Base-by-base conservation (phyloP, 371 early-diverging fungal genomes). In the Rhizopus microsporus region DNA sequence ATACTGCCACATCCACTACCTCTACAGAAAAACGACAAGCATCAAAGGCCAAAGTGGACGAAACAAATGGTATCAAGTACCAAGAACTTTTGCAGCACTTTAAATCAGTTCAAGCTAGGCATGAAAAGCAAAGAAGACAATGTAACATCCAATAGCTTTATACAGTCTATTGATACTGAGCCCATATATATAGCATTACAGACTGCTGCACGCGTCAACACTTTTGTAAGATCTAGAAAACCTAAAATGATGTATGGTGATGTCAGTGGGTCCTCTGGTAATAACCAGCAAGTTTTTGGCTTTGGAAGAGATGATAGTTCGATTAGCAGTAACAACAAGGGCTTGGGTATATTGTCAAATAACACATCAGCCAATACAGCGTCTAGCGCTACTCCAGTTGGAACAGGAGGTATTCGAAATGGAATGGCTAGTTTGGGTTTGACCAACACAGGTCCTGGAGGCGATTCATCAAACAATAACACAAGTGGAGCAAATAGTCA, bases 11-110 rank as follows among this genome's bases (percentile, higher is more conserved):
- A 7, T 48, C 52, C 7, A 17, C 54, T 13, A 37, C 54, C 12
- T 42, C 50, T 12, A 37, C 54, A 16, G 48, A 45, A 43, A 65
- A 67, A 50, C 57, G 57, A 51, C 55, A 54, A 51, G 39, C 40
- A 56, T 46, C 40, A 34, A 62, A 51, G 15, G 45, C 58, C 6
- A 61, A 64, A 37, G 34, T 43, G 13, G 60, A 58, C 34, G 69
- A 72, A 43, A 60, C 38, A 29, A 67, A 42, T 43, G 59, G 59
- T 7, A 68, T 85, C 23, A 72, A 69, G 53, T 85, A 79, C 32
- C 68, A 71, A 13, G 85, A 85, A n/a, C 70, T 87, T 4, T 59
- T 87, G 33, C 59, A 73, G 2, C 85, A 88, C 55, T 88, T 88
- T 56, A 74, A 83, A 37, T 57, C 66, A 3, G 83, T 85, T 3